Evolutionary conservation across 2,329 filamentous ascomycete genomes (phyloP).

Genomic region (Lasiodiplodia sp.): DNA sequence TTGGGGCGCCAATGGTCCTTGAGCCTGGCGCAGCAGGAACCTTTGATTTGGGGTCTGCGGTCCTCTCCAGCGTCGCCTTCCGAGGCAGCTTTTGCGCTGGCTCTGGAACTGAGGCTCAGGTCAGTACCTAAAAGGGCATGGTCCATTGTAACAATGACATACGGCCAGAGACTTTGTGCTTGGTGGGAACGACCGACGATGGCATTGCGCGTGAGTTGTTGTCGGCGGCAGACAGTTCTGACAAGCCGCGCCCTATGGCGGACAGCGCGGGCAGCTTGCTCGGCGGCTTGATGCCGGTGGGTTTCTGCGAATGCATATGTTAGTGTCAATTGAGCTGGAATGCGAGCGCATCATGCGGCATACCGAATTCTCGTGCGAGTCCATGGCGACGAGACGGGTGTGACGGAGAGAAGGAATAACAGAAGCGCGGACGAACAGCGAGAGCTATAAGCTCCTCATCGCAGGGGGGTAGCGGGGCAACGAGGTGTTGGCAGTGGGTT

Average conservation of each 20-base stretch:
- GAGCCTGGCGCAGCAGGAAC: conserved; percentile 52
- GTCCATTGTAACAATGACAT: conserved; percentile 38
- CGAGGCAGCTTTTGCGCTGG: conserved; percentile 53
- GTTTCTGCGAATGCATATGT: conserved; percentile 3
- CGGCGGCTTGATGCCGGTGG: conserved; percentile 45
- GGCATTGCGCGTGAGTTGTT: conserved; percentile 61
- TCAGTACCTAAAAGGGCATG: conserved; percentile 36
- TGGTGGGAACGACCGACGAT: conserved; percentile 52
- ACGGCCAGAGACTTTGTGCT: conserved; percentile 62
- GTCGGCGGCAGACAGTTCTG: conserved; percentile 59
- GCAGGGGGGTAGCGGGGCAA: conserved; percentile 11
- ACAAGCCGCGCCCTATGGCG: conserved; percentile 44
- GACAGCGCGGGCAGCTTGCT: conserved; percentile 42
- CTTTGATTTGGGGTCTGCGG: conserved; percentile 53
- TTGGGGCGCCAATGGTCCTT: conserved; percentile 52
- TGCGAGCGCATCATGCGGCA: conserved; percentile 10
- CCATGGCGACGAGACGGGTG: conserved; percentile 21
- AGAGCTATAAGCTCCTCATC: conserved; percentile 30
- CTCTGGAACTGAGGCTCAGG: conserved; percentile 51
- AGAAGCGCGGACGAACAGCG: conserved; percentile 21
- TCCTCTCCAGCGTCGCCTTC: conserved; percentile 58
- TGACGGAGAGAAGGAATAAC: conserved; percentile 26
- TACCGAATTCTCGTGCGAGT: conserved; percentile 29
- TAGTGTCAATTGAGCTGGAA: conserved; percentile 6
- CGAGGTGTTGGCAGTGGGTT: neutral